Percentiles rank a stretch among this genome's conserved stretches.
Conservation (phyloP, 2,329 filamentous ascomycete species). For the Trichoderma koningii region DNA sequence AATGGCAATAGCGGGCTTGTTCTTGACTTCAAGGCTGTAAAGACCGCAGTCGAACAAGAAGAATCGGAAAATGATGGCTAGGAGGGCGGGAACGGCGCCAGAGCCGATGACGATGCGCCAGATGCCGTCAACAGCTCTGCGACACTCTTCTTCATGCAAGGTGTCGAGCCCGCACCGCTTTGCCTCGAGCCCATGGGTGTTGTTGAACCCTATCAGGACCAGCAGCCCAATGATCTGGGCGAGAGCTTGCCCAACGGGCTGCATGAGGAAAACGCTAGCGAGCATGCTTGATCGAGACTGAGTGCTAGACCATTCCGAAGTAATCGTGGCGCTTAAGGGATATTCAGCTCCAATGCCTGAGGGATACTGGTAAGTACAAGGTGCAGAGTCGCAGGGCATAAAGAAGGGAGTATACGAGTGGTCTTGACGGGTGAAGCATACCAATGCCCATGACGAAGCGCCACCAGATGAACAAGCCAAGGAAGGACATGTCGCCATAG, state of each 20-base stretch:
- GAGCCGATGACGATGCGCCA: conserved; percentile 69
- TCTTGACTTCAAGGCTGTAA: conserved; percentile 66
- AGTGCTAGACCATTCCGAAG: conserved; percentile 65
- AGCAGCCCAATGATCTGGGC: conserved; percentile 63
- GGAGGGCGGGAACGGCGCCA: conserved; percentile 62
- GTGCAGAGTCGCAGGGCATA: neutral
- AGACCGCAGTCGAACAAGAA: conserved; percentile 67
- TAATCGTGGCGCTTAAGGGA: conserved; percentile 67
- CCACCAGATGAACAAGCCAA: conserved; percentile 56
- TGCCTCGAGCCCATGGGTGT: conserved; percentile 45
- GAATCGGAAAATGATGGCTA: conserved; percentile 67
- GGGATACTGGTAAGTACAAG: neutral
- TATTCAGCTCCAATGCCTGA: conserved; percentile 68
- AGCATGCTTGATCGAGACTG: conserved; percentile 68
- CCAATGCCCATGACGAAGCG: conserved; percentile 58
- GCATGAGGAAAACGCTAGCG: conserved; percentile 68
- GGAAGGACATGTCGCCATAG: conserved; percentile 52
- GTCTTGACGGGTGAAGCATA: conserved; percentile 30
- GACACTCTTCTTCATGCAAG: conserved; percentile 49
- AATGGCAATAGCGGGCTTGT: conserved; percentile 60
- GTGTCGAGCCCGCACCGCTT: conserved; percentile 53
- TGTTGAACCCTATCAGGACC: conserved; percentile 51
- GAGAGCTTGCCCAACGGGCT: conserved; percentile 66
- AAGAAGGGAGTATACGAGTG: neutral
- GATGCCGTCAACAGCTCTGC: conserved; percentile 56